These are phyloP conservation scores for Sparassis latifolia DNA, from an alignment of 1,284 basidiomycete genomes.

Conservation along the genomic window DNA sequence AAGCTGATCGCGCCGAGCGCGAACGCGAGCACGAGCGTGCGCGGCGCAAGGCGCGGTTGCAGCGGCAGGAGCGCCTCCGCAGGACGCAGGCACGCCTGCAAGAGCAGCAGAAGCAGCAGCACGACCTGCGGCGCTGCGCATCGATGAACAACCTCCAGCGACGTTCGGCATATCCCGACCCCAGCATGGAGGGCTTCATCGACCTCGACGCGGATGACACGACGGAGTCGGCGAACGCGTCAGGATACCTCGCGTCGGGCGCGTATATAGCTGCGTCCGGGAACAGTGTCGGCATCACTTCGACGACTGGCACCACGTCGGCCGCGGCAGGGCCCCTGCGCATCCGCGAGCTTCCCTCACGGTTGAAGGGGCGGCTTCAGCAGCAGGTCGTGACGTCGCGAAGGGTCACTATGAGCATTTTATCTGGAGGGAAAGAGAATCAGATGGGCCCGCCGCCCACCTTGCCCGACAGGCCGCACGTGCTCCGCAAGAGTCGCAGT, in stretches of 20 bases:
- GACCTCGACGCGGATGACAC: slow-evolving; percentile 41
- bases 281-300: slow-evolving; percentile 91
- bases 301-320: slow-evolving; percentile 83
- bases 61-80: slow-evolving; percentile 30
- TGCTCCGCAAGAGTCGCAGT: slow-evolving; percentile 69
- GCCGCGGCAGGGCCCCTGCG: slow-evolving; percentile 46
- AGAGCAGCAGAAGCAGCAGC: slow-evolving; percentile 30
- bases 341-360: slow-evolving; percentile 42
- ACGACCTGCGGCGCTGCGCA: slow-evolving; percentile 68
- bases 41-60: slow-evolving; percentile 30
- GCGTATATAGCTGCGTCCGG: slow-evolving; percentile 86
- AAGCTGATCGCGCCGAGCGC: slow-evolving; percentile 43
- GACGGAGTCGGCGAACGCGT: slow-evolving; percentile 54
- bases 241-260: slow-evolving; percentile 60
- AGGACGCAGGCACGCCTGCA: slow-evolving; percentile 36
- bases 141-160: slow-evolving; percentile 75
- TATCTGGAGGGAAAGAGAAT: slow-evolving; percentile 22
- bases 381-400: slow-evolving; percentile 60
- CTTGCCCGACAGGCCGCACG: slow-evolving; percentile 43
- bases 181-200: slow-evolving; percentile 28
- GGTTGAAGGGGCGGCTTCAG: slow-evolving; percentile 51
- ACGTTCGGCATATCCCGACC: slow-evolving; percentile 29
- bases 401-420: slow-evolving; percentile 31
- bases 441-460: slow-evolving; percentile 61
- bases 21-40: slow-evolving; percentile 40